Evolutionary conservation across 2,329 filamentous ascomycete species (phyloP).

Genomic region (Sarocladium strictum): DNA sequence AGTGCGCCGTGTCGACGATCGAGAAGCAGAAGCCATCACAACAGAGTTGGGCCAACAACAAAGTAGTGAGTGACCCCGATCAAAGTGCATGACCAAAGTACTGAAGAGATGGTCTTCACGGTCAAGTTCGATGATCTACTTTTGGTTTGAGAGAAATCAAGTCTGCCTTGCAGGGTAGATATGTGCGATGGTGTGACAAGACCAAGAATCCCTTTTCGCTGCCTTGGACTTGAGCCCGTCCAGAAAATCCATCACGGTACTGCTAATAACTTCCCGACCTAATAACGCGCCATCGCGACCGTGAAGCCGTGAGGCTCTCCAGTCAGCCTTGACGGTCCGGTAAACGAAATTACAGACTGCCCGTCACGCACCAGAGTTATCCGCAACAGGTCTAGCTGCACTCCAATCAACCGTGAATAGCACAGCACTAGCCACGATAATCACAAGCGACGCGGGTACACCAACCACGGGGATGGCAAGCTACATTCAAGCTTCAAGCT

Average conservation of each 20-base stretch:
- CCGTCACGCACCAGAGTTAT: not conserved
- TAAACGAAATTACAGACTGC: conserved; percentile 7
- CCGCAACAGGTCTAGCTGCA: not conserved
- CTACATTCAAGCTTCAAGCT: not conserved
- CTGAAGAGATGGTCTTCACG: too few relatives aligned
- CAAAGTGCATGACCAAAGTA: too few relatives aligned
- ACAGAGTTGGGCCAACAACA: too few relatives aligned
- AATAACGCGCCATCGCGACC: not conserved
- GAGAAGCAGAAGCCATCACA: too few relatives aligned
- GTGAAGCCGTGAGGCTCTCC: not conserved
- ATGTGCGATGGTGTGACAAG: too few relatives aligned
- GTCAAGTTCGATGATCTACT: too few relatives aligned
- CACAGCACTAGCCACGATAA: not conserved
- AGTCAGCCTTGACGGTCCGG: conserved; percentile 1
- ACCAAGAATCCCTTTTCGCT: too few relatives aligned
- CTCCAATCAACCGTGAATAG: not conserved
- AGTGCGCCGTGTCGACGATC: too few relatives aligned
- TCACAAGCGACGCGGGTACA: not conserved
- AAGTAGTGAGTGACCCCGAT: too few relatives aligned
- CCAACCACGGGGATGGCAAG: not conserved
- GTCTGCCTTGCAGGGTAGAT: too few relatives aligned
- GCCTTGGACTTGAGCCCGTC: too few relatives aligned
- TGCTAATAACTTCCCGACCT: not conserved
- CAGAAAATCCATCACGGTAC: not conserved
- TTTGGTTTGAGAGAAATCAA: too few relatives aligned